Base-by-base conservation (phyloP, 2,329 filamentous ascomycete genomes). In the Ceratocystis diversiconidia region DNA sequence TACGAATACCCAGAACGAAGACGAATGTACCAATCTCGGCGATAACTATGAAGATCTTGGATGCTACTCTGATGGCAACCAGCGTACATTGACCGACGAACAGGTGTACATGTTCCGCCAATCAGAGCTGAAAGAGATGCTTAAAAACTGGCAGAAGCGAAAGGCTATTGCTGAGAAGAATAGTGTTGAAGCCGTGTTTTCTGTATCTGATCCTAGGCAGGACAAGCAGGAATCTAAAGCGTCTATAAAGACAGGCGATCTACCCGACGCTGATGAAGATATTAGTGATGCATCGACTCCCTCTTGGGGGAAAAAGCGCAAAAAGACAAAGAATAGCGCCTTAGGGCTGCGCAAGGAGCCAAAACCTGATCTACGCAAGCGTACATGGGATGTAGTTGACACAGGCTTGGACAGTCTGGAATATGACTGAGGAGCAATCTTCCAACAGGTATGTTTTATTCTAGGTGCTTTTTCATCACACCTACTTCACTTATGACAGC, bases 71-170 rank as follows among this genome's bases (percentile, higher is more conserved):
- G 92, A 97, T 72, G 92, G 92, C 2, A 84, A 85, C 68, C 94
- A 94, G 73, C 87, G 92, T 50, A 96, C 91, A 19, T 79, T 97
- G 71, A 96, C 92, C 8, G 89, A 96, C 72, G 89, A 91, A 70
- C 89, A 96, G 77, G 90, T 96, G 70, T 84, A 84, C 64, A 92
- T 96, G 68, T 96, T 96, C 73, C 82, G 92, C 68, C 90, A 95
- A 72, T 92, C 89, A 1, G 92, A 97, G 74, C 82, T 95, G 25
- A 86, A 94, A 72, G 76, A 83, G 12, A 77, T 95, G 48, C 77
- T 89, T 30, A 83, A 83, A 30, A 36, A 66, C 48, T 67, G 65
- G 65, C 44, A 67, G 15, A 67, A 67, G 59, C 62, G 62, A 15
- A 67, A 67, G 48, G 65, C 65, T 19, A 22, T 57, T n/a, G 65